Conservation (phyloP, 2,329 filamentous ascomycete genomes). For the Teratosphaeria viscida region DNA sequence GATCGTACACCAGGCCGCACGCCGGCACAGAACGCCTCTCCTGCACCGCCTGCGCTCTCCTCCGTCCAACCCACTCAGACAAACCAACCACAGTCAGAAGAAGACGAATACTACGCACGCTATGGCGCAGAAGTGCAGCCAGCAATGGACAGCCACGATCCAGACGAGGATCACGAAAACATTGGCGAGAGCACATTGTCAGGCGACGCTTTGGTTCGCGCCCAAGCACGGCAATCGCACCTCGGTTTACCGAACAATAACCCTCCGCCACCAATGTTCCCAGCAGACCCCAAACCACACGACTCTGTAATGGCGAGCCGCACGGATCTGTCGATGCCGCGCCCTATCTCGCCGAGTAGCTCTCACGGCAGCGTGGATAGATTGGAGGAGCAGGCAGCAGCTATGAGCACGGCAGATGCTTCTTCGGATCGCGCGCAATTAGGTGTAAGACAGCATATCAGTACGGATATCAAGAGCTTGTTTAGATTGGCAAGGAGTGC, state of each 20-base stretch:
- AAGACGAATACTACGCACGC: constrained; percentile 53
- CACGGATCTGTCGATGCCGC: constrained; percentile 30
- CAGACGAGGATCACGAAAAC: constrained; percentile 53
- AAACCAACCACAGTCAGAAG: constrained; percentile 15
- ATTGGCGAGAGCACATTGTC: constrained; percentile 43
- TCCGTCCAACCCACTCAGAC: constrained; percentile 17
- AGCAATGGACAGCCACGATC: constrained; percentile 69
- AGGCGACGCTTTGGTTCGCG: constrained; percentile 36
- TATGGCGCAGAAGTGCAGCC: constrained; percentile 68
- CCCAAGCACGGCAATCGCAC: background rate
- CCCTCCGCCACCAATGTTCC: background rate
- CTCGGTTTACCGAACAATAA: background rate
- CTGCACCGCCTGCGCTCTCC: constrained; percentile 39
- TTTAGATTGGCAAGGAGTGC: constrained; percentile 59
- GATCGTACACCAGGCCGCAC: constrained; percentile 59
- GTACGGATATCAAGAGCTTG: constrained; percentile 65
- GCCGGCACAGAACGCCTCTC: constrained; percentile 52
- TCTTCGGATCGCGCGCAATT: constrained; percentile 51
- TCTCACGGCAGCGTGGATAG: constrained; percentile 43
- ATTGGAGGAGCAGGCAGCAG: constrained; percentile 37
- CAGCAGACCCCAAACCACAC: background rate
- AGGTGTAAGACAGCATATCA: constrained; percentile 69
- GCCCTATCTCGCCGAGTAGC: constrained; percentile 37
- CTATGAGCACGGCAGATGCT: constrained; percentile 16
- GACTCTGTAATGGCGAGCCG: background rate